These are phyloP conservation scores for Trapa incisa DNA, from an alignment of 345 rosid species.

Conservation along the genomic window DNA sequence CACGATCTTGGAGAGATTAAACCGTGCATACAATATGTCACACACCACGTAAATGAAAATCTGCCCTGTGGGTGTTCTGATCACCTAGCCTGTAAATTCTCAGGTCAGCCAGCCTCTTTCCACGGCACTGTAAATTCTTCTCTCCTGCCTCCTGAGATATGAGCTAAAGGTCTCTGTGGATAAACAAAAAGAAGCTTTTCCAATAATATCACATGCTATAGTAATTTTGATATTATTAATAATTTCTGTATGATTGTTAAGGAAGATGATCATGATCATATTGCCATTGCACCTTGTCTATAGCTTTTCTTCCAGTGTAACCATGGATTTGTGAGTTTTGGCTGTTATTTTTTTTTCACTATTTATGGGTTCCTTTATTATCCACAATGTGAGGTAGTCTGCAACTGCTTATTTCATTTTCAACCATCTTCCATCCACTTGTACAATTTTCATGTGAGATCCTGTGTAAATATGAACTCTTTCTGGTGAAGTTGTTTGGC, in stretches of 20 bases:
- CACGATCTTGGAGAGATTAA: constrained; percentile 66
- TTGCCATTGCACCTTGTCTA: too few species aligned
- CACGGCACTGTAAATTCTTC: constrained; percentile 14
- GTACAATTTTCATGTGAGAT: not conserved
- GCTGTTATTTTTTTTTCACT: too few species aligned
- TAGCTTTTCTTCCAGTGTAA: too few species aligned
- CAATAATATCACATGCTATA: too few species aligned
- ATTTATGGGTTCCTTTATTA: not conserved
- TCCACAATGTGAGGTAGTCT: constrained; percentile 16
- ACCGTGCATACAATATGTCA: constrained; percentile 52
- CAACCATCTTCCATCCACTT: not conserved
- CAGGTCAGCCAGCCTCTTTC: not conserved
- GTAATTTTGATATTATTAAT: too few species aligned
- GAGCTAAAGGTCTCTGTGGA: too few species aligned
- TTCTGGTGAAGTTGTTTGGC: not conserved
- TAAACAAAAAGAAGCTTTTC: too few species aligned
- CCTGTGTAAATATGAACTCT: not conserved
- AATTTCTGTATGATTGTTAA: too few species aligned
- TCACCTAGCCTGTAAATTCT: too few species aligned
- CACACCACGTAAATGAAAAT: constrained; percentile 56
- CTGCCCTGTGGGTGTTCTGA: not conserved
- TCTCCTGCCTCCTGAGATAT: too few species aligned
- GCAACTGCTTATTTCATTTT: not conserved
- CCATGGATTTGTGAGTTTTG: too few species aligned
- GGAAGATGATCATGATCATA: too few species aligned